Percentiles rank a stretch among this genome's conserved stretches.
phyloP scores from a whole-genome alignment of 208 protist genomes.

The Naegleria gruberi region DNA sequence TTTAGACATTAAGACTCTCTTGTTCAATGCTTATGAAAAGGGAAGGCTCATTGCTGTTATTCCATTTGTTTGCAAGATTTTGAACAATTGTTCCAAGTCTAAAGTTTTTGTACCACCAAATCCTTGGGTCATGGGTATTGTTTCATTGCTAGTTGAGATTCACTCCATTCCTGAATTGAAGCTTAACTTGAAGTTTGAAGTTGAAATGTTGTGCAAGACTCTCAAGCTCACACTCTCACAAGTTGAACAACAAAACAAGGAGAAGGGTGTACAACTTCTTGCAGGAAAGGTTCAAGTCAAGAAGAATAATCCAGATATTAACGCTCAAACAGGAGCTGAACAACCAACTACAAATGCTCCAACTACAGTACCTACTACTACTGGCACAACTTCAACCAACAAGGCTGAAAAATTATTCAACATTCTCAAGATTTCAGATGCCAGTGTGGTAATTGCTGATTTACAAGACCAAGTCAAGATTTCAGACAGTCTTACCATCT shows the following conservation, averaged over 20 bases:
- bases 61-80: conserved; percentile 88
- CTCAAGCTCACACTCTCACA: conserved; percentile 53
- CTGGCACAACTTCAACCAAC: not conserved
- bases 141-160: conserved; percentile 84
- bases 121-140: conserved; percentile 93
- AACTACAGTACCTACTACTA: too few species aligned
- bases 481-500: conserved; percentile 13
- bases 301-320: not conserved
- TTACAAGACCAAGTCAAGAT: not conserved
- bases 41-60: conserved; percentile 86
- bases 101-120: conserved; percentile 91
- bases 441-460: not conserved
- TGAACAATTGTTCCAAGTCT: conserved; percentile 69
- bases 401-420: not conserved
- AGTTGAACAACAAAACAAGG: conserved; percentile 20
- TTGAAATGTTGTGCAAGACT: conserved; percentile 72
- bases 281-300: not conserved
- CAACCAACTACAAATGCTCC: not conserved
- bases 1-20: conserved; percentile 84
- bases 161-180: conserved; percentile 86
- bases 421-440: not conserved
- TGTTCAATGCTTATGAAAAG: conserved; percentile 84
- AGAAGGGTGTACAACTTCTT: not conserved
- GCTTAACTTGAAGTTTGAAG: conserved; percentile 95
- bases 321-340: not conserved